Base-by-base conservation (phyloP, 192 early-diverging fungal species). In the Cetraspora pellucida region DNA sequence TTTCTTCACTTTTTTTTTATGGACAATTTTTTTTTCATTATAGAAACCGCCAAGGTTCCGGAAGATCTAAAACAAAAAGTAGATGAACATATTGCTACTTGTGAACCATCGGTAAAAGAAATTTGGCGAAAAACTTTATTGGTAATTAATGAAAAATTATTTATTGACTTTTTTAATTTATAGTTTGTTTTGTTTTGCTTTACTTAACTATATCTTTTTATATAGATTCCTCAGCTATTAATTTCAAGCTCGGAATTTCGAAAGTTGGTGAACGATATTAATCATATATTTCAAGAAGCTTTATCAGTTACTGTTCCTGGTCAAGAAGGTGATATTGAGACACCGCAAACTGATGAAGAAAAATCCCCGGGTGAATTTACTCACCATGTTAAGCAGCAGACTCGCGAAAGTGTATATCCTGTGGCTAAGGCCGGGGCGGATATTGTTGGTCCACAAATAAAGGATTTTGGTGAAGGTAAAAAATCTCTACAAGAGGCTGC, bases 191-290 rank as follows among this genome's bases (percentile, higher is more conserved):
- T 59, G 21, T 52, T 19, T 13, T 19, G 19, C 4, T 52, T 19
- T 52, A 13, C 14, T 52, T 19, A 52, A 16, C 2, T 54, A 17
- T 54, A 54, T n/a, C 13, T 54, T 19, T 54, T 52, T 52, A 52
- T 52, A 19, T 54, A 54, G 50, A 65, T 65, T 8, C 63, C 63
- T 10, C 79, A 79, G 23, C 72, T 84, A 21, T 72, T 86, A 57
- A 80, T 87, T 7, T 79, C 84, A 23, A 86, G 84, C 13, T 27
- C 72, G 6, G 83, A 87, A 69, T 89, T 89, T 79, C 81, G 87
- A 21, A 58, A 65, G 19, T 66, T 87, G 13, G 55, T 87, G 11
- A 79, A 31, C 69, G 87, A 89, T 46, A 64, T 87, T 10, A 63
- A 77, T 45, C 44, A 58, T 16, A 60, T 89, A 16, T 30, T 84